Conservation (phyloP, 1,139 yeast species). For the Suhomyces bokatorum region DNA sequence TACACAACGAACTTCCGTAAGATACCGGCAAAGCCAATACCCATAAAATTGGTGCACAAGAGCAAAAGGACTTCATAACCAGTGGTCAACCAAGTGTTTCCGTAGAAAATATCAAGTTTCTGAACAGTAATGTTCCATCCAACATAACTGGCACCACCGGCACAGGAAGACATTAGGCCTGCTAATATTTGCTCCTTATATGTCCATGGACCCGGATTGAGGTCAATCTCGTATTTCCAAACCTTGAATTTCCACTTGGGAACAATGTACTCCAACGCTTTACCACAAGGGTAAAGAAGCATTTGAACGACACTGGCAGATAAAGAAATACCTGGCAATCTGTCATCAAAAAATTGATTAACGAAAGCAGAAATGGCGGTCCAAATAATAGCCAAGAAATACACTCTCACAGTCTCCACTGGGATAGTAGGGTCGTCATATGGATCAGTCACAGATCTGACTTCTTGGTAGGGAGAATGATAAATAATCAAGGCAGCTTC, state of each 20-base stretch:
- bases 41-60: conserved; percentile 22
- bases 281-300: conserved; percentile 60
- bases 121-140: conserved; percentile 21
- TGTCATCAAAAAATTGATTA: conserved; percentile 57
- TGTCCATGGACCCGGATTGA: conserved; percentile 29
- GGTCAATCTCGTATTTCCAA: conserved; percentile 19
- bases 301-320: conserved; percentile 55
- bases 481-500: conserved; percentile 40
- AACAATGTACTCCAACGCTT: conserved; percentile 20
- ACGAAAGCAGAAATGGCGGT: conserved; percentile 54
- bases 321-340: conserved; percentile 53
- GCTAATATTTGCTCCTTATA: conserved; percentile 26
- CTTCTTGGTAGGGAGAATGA: conserved; percentile 66
- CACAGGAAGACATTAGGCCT: conserved; percentile 21
- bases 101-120: conserved; percentile 17
- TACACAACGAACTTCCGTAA: conserved; percentile 22
- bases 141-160: conserved; percentile 16
- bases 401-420: conserved; percentile 59
- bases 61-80: conserved; percentile 20
- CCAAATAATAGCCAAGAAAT: conserved; percentile 57
- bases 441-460: conserved; percentile 57
- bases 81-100: conserved; percentile 19
- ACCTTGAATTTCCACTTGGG: conserved; percentile 25
- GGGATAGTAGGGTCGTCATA: conserved; percentile 50
- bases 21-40: conserved; percentile 26